These are phyloP conservation scores for Parasarocladium wereldwijsianum DNA, from an alignment of 2,329 filamentous ascomycete species.

Conservation along the genomic window DNA sequence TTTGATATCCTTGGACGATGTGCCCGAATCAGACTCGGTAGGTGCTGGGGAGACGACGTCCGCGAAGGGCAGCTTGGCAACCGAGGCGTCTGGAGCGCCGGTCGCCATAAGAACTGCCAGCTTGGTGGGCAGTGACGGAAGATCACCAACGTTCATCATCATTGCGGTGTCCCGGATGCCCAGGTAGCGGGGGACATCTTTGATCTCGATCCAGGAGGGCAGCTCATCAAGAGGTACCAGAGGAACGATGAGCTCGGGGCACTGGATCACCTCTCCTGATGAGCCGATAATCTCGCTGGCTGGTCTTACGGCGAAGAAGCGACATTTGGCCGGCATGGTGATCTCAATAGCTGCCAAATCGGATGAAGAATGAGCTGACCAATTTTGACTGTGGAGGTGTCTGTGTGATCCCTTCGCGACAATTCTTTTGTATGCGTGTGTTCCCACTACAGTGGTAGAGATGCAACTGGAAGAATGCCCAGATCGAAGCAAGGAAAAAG, in stretches of 20 bases:
- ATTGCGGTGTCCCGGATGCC: conserved; percentile 19
- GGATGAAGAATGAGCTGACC: no score
- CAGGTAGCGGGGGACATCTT: conserved; percentile 27
- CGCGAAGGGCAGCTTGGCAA: no score
- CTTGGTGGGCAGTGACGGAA: no score
- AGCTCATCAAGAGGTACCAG: conserved; percentile 40
- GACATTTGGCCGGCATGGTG: conserved; percentile 13
- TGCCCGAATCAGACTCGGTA: neutral
- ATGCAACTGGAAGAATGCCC: no score
- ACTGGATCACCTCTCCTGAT: conserved; percentile 9
- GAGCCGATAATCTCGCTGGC: conserved; percentile 11
- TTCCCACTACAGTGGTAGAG: no score
- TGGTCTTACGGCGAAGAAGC: conserved; percentile 28
- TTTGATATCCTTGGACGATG: neutral
- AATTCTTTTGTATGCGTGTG: no score
- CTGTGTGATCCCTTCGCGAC: no score
- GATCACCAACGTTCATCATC: conserved; percentile 23
- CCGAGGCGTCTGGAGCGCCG: neutral
- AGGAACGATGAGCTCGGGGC: conserved; percentile 27
- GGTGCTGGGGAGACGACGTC: neutral
- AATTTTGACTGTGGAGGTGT: no score
- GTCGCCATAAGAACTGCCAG: neutral
- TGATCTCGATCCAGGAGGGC: conserved; percentile 27
- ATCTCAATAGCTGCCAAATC: no score
- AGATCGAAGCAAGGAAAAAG: no score